These are phyloP conservation scores for Dactylella cylindrospora DNA, from an alignment of 2,329 filamentous ascomycete species.

Conservation along the genomic window DNA sequence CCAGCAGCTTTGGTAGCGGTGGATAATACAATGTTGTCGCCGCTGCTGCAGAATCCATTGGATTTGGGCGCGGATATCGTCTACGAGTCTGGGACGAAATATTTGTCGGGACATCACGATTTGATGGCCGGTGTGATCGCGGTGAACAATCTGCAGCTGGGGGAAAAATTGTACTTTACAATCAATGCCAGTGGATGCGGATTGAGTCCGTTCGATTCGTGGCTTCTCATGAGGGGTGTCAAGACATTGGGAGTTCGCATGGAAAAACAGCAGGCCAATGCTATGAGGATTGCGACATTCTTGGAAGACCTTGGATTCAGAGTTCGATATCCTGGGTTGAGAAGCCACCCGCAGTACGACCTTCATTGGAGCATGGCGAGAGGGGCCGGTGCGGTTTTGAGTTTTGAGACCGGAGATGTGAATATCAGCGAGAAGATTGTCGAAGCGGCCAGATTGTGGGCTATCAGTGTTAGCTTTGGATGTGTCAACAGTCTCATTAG, in stretches of 20 bases:
- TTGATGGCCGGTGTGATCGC: constrained; percentile 98
- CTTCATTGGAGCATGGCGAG: constrained; percentile 94
- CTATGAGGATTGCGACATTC: constrained; percentile 86
- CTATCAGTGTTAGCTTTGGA: constrained; percentile 94
- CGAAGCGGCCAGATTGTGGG: constrained; percentile 86
- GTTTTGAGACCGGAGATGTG: constrained; percentile 91
- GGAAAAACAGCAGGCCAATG: constrained; percentile 96
- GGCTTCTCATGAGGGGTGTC: constrained; percentile 89
- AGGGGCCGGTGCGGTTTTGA: constrained; percentile 88
- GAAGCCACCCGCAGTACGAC: constrained; percentile 93
- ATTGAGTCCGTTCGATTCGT: constrained; percentile 90
- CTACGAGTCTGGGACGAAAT: constrained; percentile 97
- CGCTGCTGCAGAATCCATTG: constrained; percentile 87
- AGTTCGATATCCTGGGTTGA: constrained; percentile 90
- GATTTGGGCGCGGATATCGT: constrained; percentile 94
- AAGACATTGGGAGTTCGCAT: constrained; percentile 97
- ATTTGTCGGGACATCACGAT: constrained; percentile 95
- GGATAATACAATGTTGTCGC: constrained; percentile 98
- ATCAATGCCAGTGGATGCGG: constrained; percentile 97
- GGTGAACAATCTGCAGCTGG: constrained; percentile 76
- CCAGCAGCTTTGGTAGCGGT: constrained; percentile 80
- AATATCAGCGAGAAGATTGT: constrained; percentile 86
- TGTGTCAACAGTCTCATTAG: constrained; percentile 98
- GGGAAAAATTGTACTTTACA: constrained; percentile 90
- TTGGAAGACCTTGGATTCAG: constrained; percentile 89